phyloP scores from a whole-genome alignment of 2,329 filamentous ascomycete species.

The Periconia sp. region DNA sequence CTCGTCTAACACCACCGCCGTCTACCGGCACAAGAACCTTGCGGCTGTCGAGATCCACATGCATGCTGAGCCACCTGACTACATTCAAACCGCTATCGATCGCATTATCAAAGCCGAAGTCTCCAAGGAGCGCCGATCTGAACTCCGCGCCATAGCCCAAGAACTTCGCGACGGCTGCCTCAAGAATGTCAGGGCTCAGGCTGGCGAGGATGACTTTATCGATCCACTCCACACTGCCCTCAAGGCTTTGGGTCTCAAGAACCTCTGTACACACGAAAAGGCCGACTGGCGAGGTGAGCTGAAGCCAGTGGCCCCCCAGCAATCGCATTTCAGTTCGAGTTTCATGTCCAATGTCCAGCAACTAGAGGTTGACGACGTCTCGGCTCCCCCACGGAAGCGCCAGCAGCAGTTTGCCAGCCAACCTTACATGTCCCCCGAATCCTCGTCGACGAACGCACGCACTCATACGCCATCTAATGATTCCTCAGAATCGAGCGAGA shows the following conservation, averaged over 20 bases:
- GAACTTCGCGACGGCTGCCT: constrained; percentile 9
- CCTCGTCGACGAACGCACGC: too few relatives aligned
- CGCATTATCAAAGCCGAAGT: constrained; percentile 11
- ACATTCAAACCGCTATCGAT: constrained; percentile 11
- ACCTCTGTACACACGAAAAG: constrained; percentile 12
- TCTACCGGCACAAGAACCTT: constrained; percentile 9
- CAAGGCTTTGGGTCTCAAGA: constrained; percentile 4
- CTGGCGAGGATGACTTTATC: constrained; percentile 13
- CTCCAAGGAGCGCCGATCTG: constrained; percentile 5
- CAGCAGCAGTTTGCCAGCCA: too few relatives aligned
- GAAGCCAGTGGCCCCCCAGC: constrained; percentile 8
- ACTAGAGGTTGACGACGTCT: constrained; percentile 7
- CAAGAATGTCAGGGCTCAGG: constrained; percentile 5
- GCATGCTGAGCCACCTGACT: constrained; percentile 12
- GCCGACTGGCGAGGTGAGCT: constrained; percentile 13
- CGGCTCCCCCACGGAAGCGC: too few relatives aligned
- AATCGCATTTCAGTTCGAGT: constrained; percentile 9
- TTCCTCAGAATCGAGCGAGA: too few relatives aligned
- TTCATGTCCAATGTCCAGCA: constrained; percentile 7
- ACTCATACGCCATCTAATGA: too few relatives aligned
- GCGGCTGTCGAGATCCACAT: constrained; percentile 9
- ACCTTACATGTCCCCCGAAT: too few relatives aligned
- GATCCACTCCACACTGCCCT: constrained; percentile 8
- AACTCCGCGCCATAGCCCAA: constrained; percentile 13
- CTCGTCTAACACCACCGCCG: constrained; percentile 2